Conservation (phyloP, 352 stramenopile genomes). For the Elongisporangium prolatum region DNA sequence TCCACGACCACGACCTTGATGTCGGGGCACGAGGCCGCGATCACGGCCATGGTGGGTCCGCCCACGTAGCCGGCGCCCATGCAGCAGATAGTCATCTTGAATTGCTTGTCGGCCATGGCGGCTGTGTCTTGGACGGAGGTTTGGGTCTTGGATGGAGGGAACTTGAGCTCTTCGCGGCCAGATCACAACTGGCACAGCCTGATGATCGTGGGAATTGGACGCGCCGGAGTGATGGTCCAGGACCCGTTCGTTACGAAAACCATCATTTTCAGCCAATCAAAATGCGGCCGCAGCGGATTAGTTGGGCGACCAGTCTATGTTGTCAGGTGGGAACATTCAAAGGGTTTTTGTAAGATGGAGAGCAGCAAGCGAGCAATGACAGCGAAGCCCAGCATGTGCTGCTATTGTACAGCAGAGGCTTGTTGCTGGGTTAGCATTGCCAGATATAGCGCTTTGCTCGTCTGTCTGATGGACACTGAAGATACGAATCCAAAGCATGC, state of each 20-base stretch:
- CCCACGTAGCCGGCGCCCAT: constrained; percentile 99
- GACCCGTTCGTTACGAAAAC: background rate
- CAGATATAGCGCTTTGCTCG: no score
- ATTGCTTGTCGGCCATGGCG: constrained; percentile 22
- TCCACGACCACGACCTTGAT: constrained; percentile 98
- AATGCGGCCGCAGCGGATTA: background rate
- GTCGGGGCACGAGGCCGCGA: constrained; percentile 95
- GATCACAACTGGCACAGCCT: background rate
- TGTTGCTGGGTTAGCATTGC: no score
- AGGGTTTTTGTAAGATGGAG: background rate
- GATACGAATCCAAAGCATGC: no score
- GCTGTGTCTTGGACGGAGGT: background rate
- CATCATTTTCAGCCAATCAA: background rate
- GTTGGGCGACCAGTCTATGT: background rate
- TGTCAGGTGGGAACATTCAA: background rate
- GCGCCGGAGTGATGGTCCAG: background rate
- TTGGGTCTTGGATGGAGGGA: background rate
- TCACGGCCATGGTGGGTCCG: constrained; percentile 99
- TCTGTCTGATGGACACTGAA: no score
- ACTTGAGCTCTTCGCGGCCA: background rate
- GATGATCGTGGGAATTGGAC: background rate
- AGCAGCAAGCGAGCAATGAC: no score
- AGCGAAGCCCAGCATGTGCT: no score
- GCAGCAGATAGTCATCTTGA: constrained; percentile 92
- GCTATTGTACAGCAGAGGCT: no score